Base-by-base conservation (phyloP, 192 early-diverging fungal species). In the Backusella circina region DNA sequence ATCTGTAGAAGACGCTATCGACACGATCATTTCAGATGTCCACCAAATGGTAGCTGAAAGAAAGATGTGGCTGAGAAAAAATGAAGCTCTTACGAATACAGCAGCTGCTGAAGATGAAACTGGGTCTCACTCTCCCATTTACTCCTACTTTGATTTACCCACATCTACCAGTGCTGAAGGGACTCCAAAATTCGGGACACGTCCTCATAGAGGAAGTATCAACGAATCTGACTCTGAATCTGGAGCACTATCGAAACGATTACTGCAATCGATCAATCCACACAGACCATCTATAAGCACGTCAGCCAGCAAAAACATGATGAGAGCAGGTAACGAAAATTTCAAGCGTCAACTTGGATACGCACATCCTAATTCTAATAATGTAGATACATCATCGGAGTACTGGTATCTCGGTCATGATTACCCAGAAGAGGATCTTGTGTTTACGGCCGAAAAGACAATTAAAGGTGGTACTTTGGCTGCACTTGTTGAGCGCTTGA, bases 401-500 rank as follows among this genome's bases (percentile, higher is more conserved):
- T 70, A 88, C 87, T 95, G 95, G 95, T 98, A 88, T 70, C 84
- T 98, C 35, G 86, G 86, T 65, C 91, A 95, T 73, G 96, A 97
- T 71, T 93, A 93, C 76, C 71, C 77, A 2, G 84, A 91, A 13
- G 92, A 93, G 15, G 93, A 93, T 7, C 85, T 98, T 54, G 79
- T 93, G 6, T 92, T 95, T 79, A 95, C 91, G 75, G 89, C 86
- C 78, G 96, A 98, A 72, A 92, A 91, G 2, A 86, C 91, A 71
- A 94, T 98, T 39, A 92, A 91, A 74, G 97, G 95, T 69, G 96
- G 95, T 38, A 97, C 95, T 9, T 85, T 97, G 51, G 76, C 84
- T n/a, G 94, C 95, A 37, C 84, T 98, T 12, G 87, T 97, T 8
- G 96, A 98, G 80, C 88, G 95, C 28, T 86, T 98, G 68, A 97